A percentile compares a stretch with the other conserved stretches of the same genome.
Conservation (phyloP, 2,329 filamentous ascomycete species). For the Simplicillium sp. region DNA sequence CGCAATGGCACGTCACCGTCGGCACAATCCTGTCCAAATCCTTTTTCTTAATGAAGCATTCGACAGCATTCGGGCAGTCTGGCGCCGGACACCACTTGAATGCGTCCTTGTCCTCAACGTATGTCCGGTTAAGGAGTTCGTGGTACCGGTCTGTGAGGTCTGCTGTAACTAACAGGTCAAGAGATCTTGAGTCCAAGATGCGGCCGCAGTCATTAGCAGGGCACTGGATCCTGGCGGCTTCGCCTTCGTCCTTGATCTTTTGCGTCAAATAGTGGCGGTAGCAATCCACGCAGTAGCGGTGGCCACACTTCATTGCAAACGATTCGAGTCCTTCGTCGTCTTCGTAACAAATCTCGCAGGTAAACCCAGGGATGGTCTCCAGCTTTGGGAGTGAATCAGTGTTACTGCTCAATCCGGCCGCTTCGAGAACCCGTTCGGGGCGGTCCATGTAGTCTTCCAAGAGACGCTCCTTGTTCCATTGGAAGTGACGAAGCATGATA, state of each 20-base stretch:
- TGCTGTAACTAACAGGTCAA: slow-evolving; percentile 62
- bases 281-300: slow-evolving; percentile 87
- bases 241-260: slow-evolving; percentile 92
- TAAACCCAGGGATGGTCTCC: slow-evolving; percentile 64
- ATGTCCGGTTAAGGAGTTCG: slow-evolving; percentile 81
- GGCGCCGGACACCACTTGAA: slow-evolving; percentile 97
- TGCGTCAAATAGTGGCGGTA: slow-evolving; percentile 85
- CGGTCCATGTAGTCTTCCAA: slow-evolving; percentile 96
- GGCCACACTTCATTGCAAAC: slow-evolving; percentile 91
- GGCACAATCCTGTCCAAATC: slow-evolving; percentile 80
- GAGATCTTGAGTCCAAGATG: slow-evolving; percentile 82
- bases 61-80: slow-evolving; percentile 89
- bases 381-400: slow-evolving; percentile 56
- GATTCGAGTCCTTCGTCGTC: slow-evolving; percentile 68
- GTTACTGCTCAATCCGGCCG: slow-evolving; percentile 67
- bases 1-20: slow-evolving; percentile 78
- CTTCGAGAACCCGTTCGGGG: slow-evolving; percentile 69
- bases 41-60: slow-evolving; percentile 80
- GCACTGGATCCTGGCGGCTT: slow-evolving; percentile 90
- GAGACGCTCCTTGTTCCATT: slow-evolving; percentile 94
- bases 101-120: slow-evolving; percentile 92
- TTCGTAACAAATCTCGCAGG: slow-evolving; percentile 94
- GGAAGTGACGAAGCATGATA: slow-evolving; percentile 77
- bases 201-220: slow-evolving; percentile 79
- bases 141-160: slow-evolving; percentile 60